phyloP scores from a whole-genome alignment of 108 stramenopile species.

The Nitzschia sp. region DNA sequence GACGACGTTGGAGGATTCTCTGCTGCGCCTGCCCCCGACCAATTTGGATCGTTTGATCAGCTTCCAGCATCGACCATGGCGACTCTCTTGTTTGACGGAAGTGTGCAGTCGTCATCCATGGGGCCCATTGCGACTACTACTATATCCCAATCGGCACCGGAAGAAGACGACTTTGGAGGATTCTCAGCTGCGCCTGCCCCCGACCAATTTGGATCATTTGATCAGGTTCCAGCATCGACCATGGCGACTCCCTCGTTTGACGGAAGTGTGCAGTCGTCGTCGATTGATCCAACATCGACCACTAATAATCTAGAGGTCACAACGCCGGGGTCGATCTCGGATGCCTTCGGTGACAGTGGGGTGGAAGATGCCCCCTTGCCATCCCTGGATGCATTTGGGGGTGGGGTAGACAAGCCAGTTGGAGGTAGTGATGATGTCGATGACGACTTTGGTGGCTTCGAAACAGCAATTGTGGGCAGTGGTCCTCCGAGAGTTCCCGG shows the following conservation, averaged over 20 bases:
- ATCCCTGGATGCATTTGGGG: not conserved
- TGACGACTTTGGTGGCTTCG: constrained; percentile 45
- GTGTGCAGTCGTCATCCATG: not conserved
- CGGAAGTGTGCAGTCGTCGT: not conserved
- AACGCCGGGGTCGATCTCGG: not conserved
- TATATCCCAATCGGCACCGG: not conserved
- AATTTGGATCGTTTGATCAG: not conserved
- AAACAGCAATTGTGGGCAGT: constrained; percentile 9
- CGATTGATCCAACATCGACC: not conserved
- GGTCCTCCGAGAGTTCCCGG: not conserved
- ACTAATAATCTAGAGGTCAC: not conserved
- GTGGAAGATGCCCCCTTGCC: constrained; percentile 9
- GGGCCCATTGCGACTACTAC: not conserved
- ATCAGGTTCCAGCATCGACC: not conserved
- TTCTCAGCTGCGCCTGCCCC: not conserved
- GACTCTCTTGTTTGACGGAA: not conserved
- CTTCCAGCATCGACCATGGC: too few relatives aligned
- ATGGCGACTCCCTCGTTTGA: not conserved
- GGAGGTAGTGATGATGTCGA: not conserved
- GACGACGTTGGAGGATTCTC: not conserved
- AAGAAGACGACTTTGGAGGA: not conserved
- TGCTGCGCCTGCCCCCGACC: not conserved
- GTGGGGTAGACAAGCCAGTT: not conserved
- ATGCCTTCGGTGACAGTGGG: constrained; percentile 35
- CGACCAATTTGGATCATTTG: not conserved